These are phyloP conservation scores for Rhinocladiella similis DNA, from an alignment of 2,329 filamentous ascomycete genomes.

Conservation along the genomic window DNA sequence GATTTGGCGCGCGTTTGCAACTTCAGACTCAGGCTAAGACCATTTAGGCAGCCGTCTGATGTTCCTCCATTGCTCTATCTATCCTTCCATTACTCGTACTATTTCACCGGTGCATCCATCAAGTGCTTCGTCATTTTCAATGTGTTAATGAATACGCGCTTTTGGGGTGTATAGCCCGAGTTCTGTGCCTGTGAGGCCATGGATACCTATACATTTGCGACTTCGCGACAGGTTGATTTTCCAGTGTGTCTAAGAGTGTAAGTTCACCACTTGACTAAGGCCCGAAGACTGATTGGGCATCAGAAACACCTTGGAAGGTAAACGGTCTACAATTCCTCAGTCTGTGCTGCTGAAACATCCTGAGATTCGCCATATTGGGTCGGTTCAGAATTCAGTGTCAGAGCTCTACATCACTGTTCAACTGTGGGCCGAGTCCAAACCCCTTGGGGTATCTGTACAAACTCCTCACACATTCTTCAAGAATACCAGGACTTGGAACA, in stretches of 20 bases:
- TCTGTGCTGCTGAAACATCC: slow-evolving; percentile 77
- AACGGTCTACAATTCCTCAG: slow-evolving; percentile 70
- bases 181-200: slow-evolving; percentile 48
- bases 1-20: background rate
- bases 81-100: no score
- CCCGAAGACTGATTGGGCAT: slow-evolving; percentile 16
- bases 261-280: slow-evolving; percentile 32
- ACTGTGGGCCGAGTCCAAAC: slow-evolving; percentile 94
- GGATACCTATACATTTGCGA: slow-evolving; percentile 96
- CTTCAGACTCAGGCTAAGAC: background rate
- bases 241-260: slow-evolving; percentile 66
- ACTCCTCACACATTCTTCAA: slow-evolving; percentile 93
- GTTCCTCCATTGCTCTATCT: background rate
- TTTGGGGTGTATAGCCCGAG: no score
- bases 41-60: background rate
- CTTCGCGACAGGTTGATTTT: slow-evolving; percentile 78
- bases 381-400: slow-evolving; percentile 73
- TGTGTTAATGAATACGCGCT: no score
- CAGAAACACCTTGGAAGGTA: slow-evolving; percentile 75
- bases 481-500: slow-evolving; percentile 75
- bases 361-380: slow-evolving; percentile 82
- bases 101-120: no score
- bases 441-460: slow-evolving; percentile 85
- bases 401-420: slow-evolving; percentile 93
- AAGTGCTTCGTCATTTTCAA: no score